Percentiles rank a stretch among this genome's conserved stretches.
Evolutionary conservation across 2,329 filamentous ascomycete species (phyloP).

Genomic region (Colletotrichum lentis): DNA sequence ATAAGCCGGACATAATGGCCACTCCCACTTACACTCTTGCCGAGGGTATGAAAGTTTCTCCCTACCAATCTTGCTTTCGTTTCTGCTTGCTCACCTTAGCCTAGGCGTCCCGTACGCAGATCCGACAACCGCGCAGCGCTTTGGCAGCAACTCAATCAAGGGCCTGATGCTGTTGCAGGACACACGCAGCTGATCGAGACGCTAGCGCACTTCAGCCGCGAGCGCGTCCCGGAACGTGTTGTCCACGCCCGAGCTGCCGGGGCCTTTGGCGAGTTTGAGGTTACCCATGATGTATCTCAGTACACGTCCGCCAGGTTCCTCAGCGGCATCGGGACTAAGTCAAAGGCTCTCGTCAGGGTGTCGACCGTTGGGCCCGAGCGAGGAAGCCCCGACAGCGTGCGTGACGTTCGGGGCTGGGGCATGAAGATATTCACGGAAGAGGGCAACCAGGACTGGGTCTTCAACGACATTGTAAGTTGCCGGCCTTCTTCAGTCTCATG

Average conservation of each 20-base stretch:
- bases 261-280: constrained; percentile 67
- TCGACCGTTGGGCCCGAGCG: constrained; percentile 76
- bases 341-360: constrained; percentile 70
- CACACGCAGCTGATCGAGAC: constrained; percentile 63
- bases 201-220: constrained; percentile 63
- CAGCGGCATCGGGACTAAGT: constrained; percentile 61
- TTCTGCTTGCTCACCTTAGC: not conserved
- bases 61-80: not conserved
- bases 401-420: constrained; percentile 78
- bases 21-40: constrained; percentile 42
- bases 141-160: constrained; percentile 36
- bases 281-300: constrained; percentile 66
- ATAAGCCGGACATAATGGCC: constrained; percentile 21
- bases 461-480: constrained; percentile 53
- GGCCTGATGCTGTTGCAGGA: constrained; percentile 57
- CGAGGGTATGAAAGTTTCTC: constrained; percentile 40
- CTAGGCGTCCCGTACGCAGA: constrained; percentile 39
- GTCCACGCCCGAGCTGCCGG: constrained; percentile 50
- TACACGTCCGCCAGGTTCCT: constrained; percentile 64
- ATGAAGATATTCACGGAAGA: constrained; percentile 70
- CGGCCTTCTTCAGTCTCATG: too few species aligned
- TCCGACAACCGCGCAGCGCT: constrained; percentile 42
- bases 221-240: constrained; percentile 63
- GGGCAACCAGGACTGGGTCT: constrained; percentile 62
- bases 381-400: constrained; percentile 73